These are phyloP conservation scores for Ettlia oleoabundans DNA, from an alignment of 139 green algal species.

Conservation along the genomic window DNA sequence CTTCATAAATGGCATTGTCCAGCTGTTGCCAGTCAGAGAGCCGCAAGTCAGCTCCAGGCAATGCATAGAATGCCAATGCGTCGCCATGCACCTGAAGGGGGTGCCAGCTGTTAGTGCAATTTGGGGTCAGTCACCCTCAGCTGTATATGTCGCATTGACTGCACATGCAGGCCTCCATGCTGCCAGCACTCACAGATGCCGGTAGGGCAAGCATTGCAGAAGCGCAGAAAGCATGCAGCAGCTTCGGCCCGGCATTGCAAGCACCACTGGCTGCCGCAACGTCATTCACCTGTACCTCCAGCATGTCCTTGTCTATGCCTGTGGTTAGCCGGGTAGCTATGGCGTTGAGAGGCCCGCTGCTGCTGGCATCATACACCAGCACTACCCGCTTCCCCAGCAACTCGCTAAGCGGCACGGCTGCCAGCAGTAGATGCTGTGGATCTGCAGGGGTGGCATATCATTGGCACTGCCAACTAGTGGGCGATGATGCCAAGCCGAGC, in stretches of 20 bases:
- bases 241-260: too few relatives aligned
- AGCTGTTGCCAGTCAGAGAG: background rate
- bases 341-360: background rate
- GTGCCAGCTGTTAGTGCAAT: too few relatives aligned
- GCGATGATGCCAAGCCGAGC: background rate
- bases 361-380: conserved; percentile 12
- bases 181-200: too few relatives aligned
- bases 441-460: background rate
- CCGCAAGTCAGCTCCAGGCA: background rate
- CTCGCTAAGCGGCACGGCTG: conserved; percentile 14
- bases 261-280: too few relatives aligned
- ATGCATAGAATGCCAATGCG: background rate
- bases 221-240: too few relatives aligned
- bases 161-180: too few relatives aligned
- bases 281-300: background rate
- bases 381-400: background rate
- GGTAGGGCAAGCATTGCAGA: too few relatives aligned
- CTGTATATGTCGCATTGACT: too few relatives aligned
- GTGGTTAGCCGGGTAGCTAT: background rate
- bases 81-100: conserved; percentile 17
- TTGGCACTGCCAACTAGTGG: background rate
- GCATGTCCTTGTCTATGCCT: background rate
- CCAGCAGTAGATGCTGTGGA: conserved; percentile 28
- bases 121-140: too few relatives aligned
- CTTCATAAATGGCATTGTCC: conserved; percentile 4